Evolutionary conservation across 768 basidiomycete species (phyloP).

Genomic region (Auricularia sp.): DNA sequence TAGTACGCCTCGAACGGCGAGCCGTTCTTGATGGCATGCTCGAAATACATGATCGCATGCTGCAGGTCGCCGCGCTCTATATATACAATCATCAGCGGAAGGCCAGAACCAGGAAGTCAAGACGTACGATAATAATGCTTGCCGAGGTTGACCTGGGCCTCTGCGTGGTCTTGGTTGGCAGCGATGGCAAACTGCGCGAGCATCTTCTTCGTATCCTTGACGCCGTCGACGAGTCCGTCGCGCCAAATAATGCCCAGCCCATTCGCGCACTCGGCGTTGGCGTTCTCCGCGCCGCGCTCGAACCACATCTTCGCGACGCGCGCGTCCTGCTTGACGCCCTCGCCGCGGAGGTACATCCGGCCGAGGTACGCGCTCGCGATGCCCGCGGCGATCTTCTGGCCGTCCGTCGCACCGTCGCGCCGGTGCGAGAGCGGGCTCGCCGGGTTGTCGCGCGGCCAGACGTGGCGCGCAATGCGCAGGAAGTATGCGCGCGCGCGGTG

Average conservation of each 20-base stretch:
- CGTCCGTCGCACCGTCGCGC: conserved; percentile 25
- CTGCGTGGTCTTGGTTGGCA: conserved; percentile 79
- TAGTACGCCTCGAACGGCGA: conserved; percentile 94
- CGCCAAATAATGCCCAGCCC: conserved; percentile 86
- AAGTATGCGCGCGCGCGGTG: conserved; percentile 75
- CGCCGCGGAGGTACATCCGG: conserved; percentile 88
- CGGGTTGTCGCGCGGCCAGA: conserved; percentile 78
- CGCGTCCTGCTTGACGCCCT: conserved; percentile 74
- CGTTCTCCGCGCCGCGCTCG: conserved; percentile 68
- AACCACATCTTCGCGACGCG: conserved; percentile 86
- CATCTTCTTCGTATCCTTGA: conserved; percentile 54
- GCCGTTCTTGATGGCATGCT: conserved; percentile 74
- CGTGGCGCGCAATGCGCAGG: conserved; percentile 62
- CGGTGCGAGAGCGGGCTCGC: conserved; percentile 25
- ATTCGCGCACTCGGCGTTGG: conserved; percentile 83
- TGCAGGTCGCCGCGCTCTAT: conserved; percentile 60
- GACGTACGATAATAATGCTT: conserved; percentile 60
- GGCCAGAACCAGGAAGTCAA: conserved; percentile 1
- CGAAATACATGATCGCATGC: conserved; percentile 64
- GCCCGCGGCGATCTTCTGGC: conserved; percentile 37
- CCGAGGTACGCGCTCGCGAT: conserved; percentile 84
- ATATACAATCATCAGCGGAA: neutral
- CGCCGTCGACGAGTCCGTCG: conserved; percentile 70
- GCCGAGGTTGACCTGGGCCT: conserved; percentile 85
- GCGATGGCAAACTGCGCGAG: conserved; percentile 62